A percentile compares a stretch with the other conserved stretches of the same genome.
Conservation (phyloP, 2,329 filamentous ascomycete genomes). For the Penicillium sp. region DNA sequence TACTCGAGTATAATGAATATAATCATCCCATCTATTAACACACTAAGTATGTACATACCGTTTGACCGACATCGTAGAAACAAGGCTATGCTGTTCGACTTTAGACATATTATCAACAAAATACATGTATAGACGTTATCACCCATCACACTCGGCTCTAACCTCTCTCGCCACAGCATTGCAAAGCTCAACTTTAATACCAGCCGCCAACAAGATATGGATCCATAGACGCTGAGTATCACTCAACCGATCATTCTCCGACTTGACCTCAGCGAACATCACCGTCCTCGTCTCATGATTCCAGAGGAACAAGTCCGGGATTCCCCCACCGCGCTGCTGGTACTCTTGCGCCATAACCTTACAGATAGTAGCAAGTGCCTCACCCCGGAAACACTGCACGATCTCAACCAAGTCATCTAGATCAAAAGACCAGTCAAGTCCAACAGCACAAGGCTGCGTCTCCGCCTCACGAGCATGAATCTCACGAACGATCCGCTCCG, state of each 20-base stretch:
- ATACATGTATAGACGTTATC: neutral
- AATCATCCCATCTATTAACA: neutral
- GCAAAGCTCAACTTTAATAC: constrained; percentile 80
- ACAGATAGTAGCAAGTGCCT: constrained; percentile 77
- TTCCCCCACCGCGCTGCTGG: constrained; percentile 75
- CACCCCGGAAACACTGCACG: constrained; percentile 72
- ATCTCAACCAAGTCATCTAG: constrained; percentile 77
- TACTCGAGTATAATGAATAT: neutral
- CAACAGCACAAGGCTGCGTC: constrained; percentile 78
- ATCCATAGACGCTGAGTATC: constrained; percentile 98
- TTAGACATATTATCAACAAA: neutral
- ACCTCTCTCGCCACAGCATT: constrained; percentile 61
- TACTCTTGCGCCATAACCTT: constrained; percentile 97
- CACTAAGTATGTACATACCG: neutral
- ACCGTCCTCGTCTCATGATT: constrained; percentile 58
- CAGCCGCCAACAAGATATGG: constrained; percentile 81
- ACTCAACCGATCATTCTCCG: constrained; percentile 86
- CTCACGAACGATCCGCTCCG: constrained; percentile 62
- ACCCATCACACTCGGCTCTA: constrained; percentile 16
- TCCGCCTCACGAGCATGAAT: constrained; percentile 69
- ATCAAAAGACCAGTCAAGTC: constrained; percentile 86
- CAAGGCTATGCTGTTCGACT: neutral
- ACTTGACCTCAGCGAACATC: constrained; percentile 78
- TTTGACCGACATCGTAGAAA: neutral
- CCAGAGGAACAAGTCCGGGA: constrained; percentile 94